Evolutionary conservation across 495 filamentous ascomycete species (phyloP), one percentile per base, ranked within the genome.

Genomic region (Talaromyces ruber): DNA sequence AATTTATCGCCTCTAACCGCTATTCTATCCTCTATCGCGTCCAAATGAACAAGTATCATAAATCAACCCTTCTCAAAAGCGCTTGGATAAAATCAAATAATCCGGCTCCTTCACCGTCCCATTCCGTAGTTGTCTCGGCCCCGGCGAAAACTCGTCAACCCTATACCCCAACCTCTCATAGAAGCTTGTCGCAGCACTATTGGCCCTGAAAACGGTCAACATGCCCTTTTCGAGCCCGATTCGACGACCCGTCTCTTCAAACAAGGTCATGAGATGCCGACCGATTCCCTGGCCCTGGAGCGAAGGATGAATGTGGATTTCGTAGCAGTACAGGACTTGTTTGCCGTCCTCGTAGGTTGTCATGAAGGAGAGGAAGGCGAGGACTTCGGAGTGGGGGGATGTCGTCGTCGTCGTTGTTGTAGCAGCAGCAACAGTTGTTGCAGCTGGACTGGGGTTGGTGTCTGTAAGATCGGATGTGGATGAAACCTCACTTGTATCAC

Each of bases 301-400:
- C 1, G 63, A 65, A 1, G 79, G 72, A 45, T 78, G 71, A 8
- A 96, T 76, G 64, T 97, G 92, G 24, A 97, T 84, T 76, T 97
- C 92, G 71, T 97, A 97, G 72, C 89, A 88, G 66, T 96, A 97
- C 3, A 93, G 65, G 5, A 95, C 89, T 14, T 88, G 81, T 29
- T 83, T 73, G 0, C 84, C 83, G 63, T 88, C 88, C 66, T 97
- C 92, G 64, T 88, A 86, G 7, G 89, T 92, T 3, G 90, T 83
- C 88, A 93, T 91, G 67, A 94, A 85, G 3, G 90, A 93, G 1
- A 87, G 75, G 63, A 95, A 97, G 0, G 85, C 92, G 9, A 57
- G 29, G n/a, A 57, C 54, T 22, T 57, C 54, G 54, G 54, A 57
- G 24, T 30, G 54, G 5, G 54, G 54, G 24, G 63, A 63, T 0